These are phyloP conservation scores for Botrytis aclada DNA, from an alignment of 2,329 filamentous ascomycete species.

Conservation along the genomic window DNA sequence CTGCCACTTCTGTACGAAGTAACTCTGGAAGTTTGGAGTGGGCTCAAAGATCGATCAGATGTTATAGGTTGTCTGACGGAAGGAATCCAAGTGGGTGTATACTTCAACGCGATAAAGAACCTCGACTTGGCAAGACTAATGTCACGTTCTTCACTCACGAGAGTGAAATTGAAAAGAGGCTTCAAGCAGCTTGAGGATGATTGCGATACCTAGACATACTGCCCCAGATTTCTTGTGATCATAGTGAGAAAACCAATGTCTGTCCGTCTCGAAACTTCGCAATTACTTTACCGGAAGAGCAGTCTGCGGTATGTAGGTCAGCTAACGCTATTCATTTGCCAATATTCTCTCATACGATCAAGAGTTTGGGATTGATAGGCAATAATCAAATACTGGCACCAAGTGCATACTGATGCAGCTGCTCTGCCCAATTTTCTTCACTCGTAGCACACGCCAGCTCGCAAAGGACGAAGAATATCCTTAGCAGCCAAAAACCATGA, in stretches of 20 bases:
- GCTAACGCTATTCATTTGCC: too few species aligned
- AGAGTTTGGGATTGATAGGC: too few species aligned
- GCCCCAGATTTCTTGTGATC: rapidly evolving
- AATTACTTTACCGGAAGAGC: not conserved
- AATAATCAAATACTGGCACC: too few species aligned
- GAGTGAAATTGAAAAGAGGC: not conserved
- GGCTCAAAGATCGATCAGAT: not conserved
- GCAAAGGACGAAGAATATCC: not conserved
- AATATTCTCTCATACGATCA: not conserved
- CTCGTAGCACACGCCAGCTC: not conserved
- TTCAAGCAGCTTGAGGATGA: rapidly evolving
- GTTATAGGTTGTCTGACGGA: not conserved
- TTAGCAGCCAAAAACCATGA: not conserved
- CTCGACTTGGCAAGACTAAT: not conserved
- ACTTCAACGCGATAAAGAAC: not conserved
- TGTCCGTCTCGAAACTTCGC: rapidly evolving
- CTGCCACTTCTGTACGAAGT: not conserved
- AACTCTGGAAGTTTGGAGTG: rapidly evolving
- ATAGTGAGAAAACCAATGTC: not conserved
- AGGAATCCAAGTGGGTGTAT: rapidly evolving
- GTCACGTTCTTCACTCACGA: not conserved
- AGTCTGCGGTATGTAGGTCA: too few species aligned
- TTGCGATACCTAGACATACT: rapidly evolving
- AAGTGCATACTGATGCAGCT: too few species aligned
- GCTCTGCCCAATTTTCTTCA: too few species aligned